Evolutionary conservation across 2,329 filamentous ascomycete species (phyloP), one percentile per base, ranked within the genome.

Genomic region (Bretziella fagacearum): DNA sequence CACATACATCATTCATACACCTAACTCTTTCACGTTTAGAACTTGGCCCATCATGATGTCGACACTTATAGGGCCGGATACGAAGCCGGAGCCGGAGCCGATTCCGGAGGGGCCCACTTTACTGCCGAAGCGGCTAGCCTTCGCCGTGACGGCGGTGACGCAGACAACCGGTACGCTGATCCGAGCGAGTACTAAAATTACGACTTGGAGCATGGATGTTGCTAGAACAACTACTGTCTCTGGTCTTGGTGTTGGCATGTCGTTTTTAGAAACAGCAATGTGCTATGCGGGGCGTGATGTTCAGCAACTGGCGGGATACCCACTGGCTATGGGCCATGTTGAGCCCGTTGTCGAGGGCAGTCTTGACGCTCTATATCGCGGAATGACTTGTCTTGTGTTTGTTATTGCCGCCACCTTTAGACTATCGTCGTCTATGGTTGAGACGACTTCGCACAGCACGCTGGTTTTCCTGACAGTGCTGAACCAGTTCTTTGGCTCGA

Each of bases 401-500:
- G 75, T 72, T 64, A 75, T 74, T 1, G 70, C 71, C 2, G 69
- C 75, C 2, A 67, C 74, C 40, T 79, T 79, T 53, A 65, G 75
- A 39, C 55, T 78, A 7, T 75, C 73, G 1, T 66, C 67, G 7
- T 69, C 72, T 1, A 68, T 73, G 3, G 59, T 77, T 13, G 68
- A 68, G 15, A 65, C 68, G 11, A 67, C 66, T 4, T 74, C 72
- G 6, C 69, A 76, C 44, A 58, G 73, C 4, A 74, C 74, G 0
- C 73, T 77, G 50, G 60, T 77, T 26, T 60, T 77, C 0, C 62
- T 81, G 6, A 68, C 68, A 2, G 70, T 71, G 1, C 61, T 81
- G 18, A 77, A 81, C 55, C 71, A 76, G 52, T 70, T 80, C 32
- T 71, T 81, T 23, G 77, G 77, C 11, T 77, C 74, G 2, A 81